phyloP scores from a whole-genome alignment of 1,284 basidiomycete species.

The Cutaneotrichosporon arboriforme region DNA sequence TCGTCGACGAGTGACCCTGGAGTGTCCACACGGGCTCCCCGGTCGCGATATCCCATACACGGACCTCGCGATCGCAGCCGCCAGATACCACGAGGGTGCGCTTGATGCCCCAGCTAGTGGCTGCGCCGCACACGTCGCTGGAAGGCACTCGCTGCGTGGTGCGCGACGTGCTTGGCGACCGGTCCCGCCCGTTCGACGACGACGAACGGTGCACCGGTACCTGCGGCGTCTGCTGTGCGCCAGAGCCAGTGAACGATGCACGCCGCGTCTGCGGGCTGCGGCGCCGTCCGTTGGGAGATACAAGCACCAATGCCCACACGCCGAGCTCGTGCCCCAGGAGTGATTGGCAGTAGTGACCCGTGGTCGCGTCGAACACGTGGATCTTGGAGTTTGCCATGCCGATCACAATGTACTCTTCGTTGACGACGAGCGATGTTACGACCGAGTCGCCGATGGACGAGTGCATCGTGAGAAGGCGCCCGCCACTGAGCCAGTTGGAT shows the following conservation, averaged over 20 bases:
- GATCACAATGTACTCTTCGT: slow-evolving; percentile 78
- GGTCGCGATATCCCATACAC: slow-evolving; percentile 84
- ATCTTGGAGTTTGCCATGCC: slow-evolving; percentile 85
- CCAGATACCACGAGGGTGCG: slow-evolving; percentile 75
- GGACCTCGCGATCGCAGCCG: slow-evolving; percentile 81
- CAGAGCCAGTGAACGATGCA: slow-evolving; percentile 2
- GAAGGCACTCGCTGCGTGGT: slow-evolving; percentile 13
- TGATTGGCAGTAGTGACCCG: slow-evolving; percentile 70
- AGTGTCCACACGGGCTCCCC: slow-evolving; percentile 76
- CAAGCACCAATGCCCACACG: slow-evolving; percentile 85
- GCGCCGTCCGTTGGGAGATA: slow-evolving; percentile 30
- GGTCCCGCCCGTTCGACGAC: slow-evolving; percentile 3
- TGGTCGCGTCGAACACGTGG: slow-evolving; percentile 76
- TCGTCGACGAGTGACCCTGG: slow-evolving; percentile 81
- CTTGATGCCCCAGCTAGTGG: slow-evolving; percentile 59
- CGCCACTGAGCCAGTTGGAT: slow-evolving; percentile 79
- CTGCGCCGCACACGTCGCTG: slow-evolving; percentile 62
- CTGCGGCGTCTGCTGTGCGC: neutral
- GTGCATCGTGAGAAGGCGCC: slow-evolving; percentile 66
- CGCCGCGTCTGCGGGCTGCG: slow-evolving; percentile 2
- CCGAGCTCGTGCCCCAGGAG: slow-evolving; percentile 81
- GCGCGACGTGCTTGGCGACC: neutral
- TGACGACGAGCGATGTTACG: slow-evolving; percentile 81
- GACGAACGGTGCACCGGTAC: neutral
- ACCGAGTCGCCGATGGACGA: slow-evolving; percentile 67